A percentile compares a stretch with the other conserved stretches of the same genome.
Conservation (phyloP, 1,139 yeast genomes). For the Magnusiomyces ingens region DNA sequence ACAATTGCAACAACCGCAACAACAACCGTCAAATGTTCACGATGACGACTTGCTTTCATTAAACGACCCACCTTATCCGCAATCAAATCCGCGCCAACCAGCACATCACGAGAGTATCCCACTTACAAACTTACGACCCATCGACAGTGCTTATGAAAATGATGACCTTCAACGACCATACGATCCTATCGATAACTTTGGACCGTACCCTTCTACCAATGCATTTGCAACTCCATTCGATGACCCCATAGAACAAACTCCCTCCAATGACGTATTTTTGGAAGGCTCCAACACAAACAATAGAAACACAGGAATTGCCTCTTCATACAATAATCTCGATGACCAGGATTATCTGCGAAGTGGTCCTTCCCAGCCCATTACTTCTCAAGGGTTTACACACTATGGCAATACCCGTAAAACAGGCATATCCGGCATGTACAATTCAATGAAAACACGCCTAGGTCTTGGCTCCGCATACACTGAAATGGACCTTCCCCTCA, state of each 20-base stretch:
- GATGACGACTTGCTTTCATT: constrained; percentile 3
- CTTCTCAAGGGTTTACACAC: constrained; percentile 8
- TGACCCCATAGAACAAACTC: constrained; percentile 12
- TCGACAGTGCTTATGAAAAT: constrained; percentile 7
- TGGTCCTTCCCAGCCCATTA: background rate
- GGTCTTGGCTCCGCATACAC: constrained; percentile 28
- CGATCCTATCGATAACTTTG: background rate
- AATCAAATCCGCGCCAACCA: constrained; percentile 1
- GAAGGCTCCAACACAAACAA: constrained; percentile 2
- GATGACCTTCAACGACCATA: constrained; percentile 11
- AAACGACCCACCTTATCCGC: background rate
- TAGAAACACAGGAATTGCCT: background rate
- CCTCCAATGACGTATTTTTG: constrained; percentile 6
- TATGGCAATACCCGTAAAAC: constrained; percentile 13
- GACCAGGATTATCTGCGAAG: constrained; percentile 12
- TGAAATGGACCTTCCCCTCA: constrained; percentile 33
- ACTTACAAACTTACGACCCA: constrained; percentile 1
- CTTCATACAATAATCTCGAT: constrained; percentile 7
- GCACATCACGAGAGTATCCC: constrained; percentile 6
- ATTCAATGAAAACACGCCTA: constrained; percentile 26
- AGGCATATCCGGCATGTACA: constrained; percentile 27
- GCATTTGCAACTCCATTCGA: constrained; percentile 13
- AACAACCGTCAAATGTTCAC: constrained; percentile 1
- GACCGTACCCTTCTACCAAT: constrained; percentile 10
- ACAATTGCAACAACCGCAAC: background rate